These are phyloP conservation scores for Claviceps sp. DNA, from an alignment of 2,329 filamentous ascomycete genomes.

Conservation along the genomic window DNA sequence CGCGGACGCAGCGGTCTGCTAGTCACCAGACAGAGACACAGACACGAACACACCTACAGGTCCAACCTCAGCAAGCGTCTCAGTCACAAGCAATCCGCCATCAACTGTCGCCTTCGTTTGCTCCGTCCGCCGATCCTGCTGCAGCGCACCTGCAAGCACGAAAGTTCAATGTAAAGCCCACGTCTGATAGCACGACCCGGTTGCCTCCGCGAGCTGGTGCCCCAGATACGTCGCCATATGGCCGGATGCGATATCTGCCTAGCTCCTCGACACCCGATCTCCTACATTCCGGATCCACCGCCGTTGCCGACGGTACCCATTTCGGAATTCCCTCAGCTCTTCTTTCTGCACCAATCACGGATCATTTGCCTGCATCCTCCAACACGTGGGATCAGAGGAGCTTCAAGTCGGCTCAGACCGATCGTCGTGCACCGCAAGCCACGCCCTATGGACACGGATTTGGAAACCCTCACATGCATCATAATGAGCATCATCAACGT, in stretches of 20 bases:
- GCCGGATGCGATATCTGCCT: constrained; percentile 27
- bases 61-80: too few species aligned
- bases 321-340: constrained; percentile 33
- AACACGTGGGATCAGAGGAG: constrained; percentile 27
- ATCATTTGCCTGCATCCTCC: constrained; percentile 27
- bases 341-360: constrained; percentile 31
- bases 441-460: constrained; percentile 6
- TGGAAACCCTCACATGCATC: constrained; percentile 1
- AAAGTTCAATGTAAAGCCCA: constrained; percentile 31
- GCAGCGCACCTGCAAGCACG: constrained; percentile 17
- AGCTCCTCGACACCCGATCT: constrained; percentile 24
- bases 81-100: constrained; percentile 18
- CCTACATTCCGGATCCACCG: constrained; percentile 29
- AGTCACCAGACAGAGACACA: constrained; percentile 24
- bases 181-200: constrained; percentile 28
- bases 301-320: constrained; percentile 16
- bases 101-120: constrained; percentile 41
- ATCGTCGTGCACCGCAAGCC: constrained; percentile 2
- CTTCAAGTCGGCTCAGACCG: background rate
- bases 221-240: constrained; percentile 33
- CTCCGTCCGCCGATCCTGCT: constrained; percentile 23
- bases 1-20: constrained; percentile 19
- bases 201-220: constrained; percentile 29
- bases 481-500: constrained; percentile 26
- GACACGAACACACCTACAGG: too few species aligned